These are phyloP conservation scores for Emergomyces africanus DNA, from an alignment of 2,329 filamentous ascomycete species.

Conservation along the genomic window DNA sequence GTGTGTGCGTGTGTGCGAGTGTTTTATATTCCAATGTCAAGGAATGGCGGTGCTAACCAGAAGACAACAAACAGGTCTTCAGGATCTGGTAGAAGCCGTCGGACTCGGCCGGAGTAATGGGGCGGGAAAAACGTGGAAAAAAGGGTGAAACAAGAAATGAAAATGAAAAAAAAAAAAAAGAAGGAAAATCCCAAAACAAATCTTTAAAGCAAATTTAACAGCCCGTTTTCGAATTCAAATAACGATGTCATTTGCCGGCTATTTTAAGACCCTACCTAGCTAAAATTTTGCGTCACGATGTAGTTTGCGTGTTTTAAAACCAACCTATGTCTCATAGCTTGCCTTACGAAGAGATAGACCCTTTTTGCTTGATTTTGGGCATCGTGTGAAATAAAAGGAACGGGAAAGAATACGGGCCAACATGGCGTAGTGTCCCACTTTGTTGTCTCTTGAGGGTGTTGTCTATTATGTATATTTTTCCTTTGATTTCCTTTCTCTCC, in stretches of 20 bases:
- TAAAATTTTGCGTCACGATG: neutral
- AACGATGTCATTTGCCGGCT: neutral
- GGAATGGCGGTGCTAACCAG: neutral
- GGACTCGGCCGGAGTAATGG: conserved; percentile 4
- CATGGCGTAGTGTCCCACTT: neutral
- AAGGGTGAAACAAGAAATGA: neutral
- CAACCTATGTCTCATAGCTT: neutral
- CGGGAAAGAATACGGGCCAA: neutral
- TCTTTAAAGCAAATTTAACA: neutral
- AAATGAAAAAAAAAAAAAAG: neutral
- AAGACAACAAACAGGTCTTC: conserved; percentile 22
- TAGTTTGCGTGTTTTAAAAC: neutral
- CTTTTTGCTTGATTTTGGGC: conserved; percentile 1
- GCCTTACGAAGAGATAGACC: neutral
- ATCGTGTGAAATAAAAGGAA: neutral
- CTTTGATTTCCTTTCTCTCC: neutral
- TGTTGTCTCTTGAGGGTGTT: neutral
- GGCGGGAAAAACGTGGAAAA: neutral
- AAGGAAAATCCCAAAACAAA: neutral
- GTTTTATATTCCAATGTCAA: neutral
- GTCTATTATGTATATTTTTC: neutral
- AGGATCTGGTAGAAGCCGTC: conserved; percentile 25
- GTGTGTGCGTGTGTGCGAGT: too few relatives aligned
- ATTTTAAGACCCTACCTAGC: neutral
- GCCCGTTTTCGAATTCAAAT: neutral